phyloP scores from a whole-genome alignment of 768 basidiomycete species.

The Sarcodon aspratus region DNA sequence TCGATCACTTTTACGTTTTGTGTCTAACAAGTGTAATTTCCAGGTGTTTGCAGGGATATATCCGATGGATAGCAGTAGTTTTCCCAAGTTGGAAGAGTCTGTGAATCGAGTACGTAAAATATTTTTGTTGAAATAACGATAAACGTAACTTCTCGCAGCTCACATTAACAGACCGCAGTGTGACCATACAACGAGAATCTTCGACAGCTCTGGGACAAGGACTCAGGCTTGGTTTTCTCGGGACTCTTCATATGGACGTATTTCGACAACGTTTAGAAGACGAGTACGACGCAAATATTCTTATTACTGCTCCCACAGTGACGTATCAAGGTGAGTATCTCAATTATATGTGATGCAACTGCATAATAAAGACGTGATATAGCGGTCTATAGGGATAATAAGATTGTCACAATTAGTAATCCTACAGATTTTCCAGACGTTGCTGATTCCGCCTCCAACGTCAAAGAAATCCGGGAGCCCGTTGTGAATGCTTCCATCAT shows the following conservation, averaged over 20 bases:
- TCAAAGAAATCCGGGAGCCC: slow-evolving; percentile 81
- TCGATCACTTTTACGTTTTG: neutral
- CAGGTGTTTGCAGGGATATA: slow-evolving; percentile 94
- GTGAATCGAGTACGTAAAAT: slow-evolving; percentile 60
- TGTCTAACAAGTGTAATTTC: neutral
- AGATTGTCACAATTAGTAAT: slow-evolving; percentile 67
- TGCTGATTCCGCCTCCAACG: slow-evolving; percentile 40
- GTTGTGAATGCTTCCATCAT: slow-evolving; percentile 91
- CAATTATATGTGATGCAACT: slow-evolving; percentile 2
- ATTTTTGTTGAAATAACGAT: slow-evolving; percentile 6
- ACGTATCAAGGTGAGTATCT: slow-evolving; percentile 66
- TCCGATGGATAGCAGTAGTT: slow-evolving; percentile 85
- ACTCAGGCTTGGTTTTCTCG: slow-evolving; percentile 88
- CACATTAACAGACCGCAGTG: slow-evolving; percentile 78
- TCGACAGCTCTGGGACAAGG: slow-evolving; percentile 94
- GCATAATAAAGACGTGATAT: neutral
- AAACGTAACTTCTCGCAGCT: slow-evolving; percentile 32
- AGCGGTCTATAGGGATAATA: slow-evolving; percentile 63
- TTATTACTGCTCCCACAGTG: slow-evolving; percentile 93
- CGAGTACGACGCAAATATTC: slow-evolving; percentile 89
- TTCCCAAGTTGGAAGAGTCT: slow-evolving; percentile 91
- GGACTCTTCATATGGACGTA: slow-evolving; percentile 93
- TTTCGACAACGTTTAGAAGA: slow-evolving; percentile 95
- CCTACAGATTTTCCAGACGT: slow-evolving; percentile 93
- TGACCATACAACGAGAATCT: slow-evolving; percentile 83